A percentile compares a stretch with the other conserved stretches of the same genome.
phyloP scores from a whole-genome alignment of 1,284 basidiomycete genomes.

The Ustilago cynodontis region DNA sequence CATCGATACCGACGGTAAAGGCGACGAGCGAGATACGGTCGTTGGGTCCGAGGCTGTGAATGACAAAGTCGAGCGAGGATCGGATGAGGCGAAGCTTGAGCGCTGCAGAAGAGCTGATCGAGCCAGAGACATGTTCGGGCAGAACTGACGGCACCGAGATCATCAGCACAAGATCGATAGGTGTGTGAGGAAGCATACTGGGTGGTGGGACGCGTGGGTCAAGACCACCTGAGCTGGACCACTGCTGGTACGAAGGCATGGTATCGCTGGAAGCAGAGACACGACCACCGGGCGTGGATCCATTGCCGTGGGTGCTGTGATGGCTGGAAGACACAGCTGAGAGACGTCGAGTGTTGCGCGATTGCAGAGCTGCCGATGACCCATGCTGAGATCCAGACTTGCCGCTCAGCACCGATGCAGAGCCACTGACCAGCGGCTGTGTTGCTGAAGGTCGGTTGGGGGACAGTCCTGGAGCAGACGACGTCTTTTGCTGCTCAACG shows the following conservation, averaged over 20 bases:
- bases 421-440: constrained; percentile 27
- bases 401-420: constrained; percentile 50
- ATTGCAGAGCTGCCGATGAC: constrained; percentile 19
- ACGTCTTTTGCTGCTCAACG: constrained; percentile 13
- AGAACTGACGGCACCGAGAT: constrained; percentile 79
- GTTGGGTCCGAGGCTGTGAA: constrained; percentile 58
- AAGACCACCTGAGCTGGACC: constrained; percentile 61
- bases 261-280: constrained; percentile 35
- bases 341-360: constrained; percentile 17
- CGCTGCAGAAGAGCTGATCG: constrained; percentile 80
- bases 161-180: constrained; percentile 91
- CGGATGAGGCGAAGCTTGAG: constrained; percentile 64
- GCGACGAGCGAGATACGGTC: constrained; percentile 63
- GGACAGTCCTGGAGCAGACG: constrained; percentile 7
- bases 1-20: constrained; percentile 57
- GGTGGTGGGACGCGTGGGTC: constrained; percentile 62
- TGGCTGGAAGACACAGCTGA: constrained; percentile 43
- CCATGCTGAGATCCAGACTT: constrained; percentile 49
- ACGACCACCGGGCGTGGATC: constrained; percentile 5
- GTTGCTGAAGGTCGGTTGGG: constrained; percentile 12
- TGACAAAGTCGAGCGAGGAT: constrained; percentile 63
- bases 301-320: constrained; percentile 35
- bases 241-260: constrained; percentile 53
- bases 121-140: constrained; percentile 67
- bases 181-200: constrained; percentile 78